These are phyloP conservation scores for Blastocystis hominis DNA, from an alignment of 352 stramenopile species.

Conservation along the genomic window DNA sequence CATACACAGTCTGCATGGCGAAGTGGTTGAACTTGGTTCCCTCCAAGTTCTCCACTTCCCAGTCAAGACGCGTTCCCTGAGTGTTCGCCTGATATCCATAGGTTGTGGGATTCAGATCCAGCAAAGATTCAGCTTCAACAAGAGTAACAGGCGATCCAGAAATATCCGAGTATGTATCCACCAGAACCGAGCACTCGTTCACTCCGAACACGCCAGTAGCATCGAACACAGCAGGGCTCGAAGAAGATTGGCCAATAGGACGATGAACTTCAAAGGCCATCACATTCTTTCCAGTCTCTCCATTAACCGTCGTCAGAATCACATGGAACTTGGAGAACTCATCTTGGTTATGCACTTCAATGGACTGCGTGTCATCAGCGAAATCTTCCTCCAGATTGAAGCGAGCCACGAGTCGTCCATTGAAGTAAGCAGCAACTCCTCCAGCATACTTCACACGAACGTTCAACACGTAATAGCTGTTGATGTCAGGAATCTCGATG, in stretches of 20 bases:
- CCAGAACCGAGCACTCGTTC: neutral
- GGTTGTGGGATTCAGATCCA: conserved; percentile 3
- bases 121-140: neutral
- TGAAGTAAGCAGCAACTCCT: conserved; percentile 36
- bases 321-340: neutral
- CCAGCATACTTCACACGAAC: neutral
- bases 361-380: neutral
- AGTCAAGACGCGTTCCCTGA: neutral
- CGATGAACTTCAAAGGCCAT: conserved; percentile 22
- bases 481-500: neutral
- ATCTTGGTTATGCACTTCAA: neutral
- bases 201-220: conserved; percentile 15
- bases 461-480: neutral
- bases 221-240: neutral
- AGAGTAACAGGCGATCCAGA: neutral
- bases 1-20: neutral
- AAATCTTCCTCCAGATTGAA: conserved; percentile 17
- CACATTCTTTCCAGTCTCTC: conserved; percentile 15
- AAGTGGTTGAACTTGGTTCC: neutral
- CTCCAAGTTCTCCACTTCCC: conserved; percentile 22
- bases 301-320: neutral
- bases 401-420: neutral
- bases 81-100: neutral
- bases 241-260: neutral
- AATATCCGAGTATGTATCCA: neutral